Base-by-base conservation (phyloP, 768 basidiomycete genomes). In the Suillus placidus region DNA sequence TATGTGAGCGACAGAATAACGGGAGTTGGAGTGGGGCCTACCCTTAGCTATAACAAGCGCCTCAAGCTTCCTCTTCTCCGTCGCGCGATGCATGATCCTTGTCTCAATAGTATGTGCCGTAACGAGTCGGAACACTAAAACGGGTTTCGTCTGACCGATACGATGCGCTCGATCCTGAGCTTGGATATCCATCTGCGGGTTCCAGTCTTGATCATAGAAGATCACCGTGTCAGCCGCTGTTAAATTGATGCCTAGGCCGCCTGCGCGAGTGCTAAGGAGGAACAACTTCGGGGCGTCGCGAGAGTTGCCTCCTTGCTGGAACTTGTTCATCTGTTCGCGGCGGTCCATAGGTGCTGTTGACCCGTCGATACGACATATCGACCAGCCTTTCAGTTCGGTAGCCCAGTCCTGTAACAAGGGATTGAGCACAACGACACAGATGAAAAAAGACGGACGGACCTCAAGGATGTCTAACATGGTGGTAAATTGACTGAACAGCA, bases 381-480 rank as follows among this genome's bases (percentile, higher is more conserved):
- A 75, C 91, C 93, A 94, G 2, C 84, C 84, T 80, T 97, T 96
- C 74, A 87, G 85, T 63, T 93, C 90, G 12, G 79, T 82, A 8
- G 95, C 94, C 97, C 95, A 99, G 71, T 93, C 94, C 88, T 89
- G 55, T 67, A 70, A 68, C 3, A 13, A 34, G 54, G 2, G 2
- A 7, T 26, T 40, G 68, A n/a, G 26, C 18, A 70, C 66, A 14
- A 61, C 23, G 55, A 20, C 4, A 23, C 37, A 20, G 6, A 18
- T 42, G 5, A 40, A 26, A 23, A 60, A 13, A 16, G 16, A 18
- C 2, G 26, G 49, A 70, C 81, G 7, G 69, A 94, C 93, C 84
- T 97, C 90, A 57, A 99, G 93, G 70, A 99, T 91, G 72, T 99
- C 91, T 63, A 99, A 80, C 95, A 99, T 95, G 5, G 91, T 95